These are phyloP conservation scores for Boletus fagicola DNA, from an alignment of 768 basidiomycete species.

Conservation along the genomic window DNA sequence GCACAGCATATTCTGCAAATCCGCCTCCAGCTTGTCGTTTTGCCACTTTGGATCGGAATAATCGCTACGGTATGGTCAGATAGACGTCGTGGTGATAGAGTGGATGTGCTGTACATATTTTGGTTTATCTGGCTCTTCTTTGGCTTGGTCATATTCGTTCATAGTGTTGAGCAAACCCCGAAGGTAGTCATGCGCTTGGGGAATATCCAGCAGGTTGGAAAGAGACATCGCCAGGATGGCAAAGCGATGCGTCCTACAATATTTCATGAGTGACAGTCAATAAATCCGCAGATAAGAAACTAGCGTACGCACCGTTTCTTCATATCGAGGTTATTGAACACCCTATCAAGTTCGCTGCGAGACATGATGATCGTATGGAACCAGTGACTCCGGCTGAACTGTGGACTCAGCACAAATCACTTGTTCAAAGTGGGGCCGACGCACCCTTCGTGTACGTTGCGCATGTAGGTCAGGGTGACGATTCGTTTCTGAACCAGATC, in stretches of 20 bases:
- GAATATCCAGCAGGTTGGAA: constrained; percentile 76
- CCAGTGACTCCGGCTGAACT: constrained; percentile 73
- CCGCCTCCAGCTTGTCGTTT: constrained; percentile 54
- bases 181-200: constrained; percentile 76
- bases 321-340: constrained; percentile 73
- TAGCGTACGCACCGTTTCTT: constrained; percentile 61
- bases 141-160: constrained; percentile 75
- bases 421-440: constrained; percentile 26
- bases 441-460: constrained; percentile 84
- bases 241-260: constrained; percentile 71
- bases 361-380: constrained; percentile 85
- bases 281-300: background rate
- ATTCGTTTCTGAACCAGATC: constrained; percentile 83
- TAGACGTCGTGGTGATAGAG: background rate
- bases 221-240: constrained; percentile 86
- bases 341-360: constrained; percentile 66
- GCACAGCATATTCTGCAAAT: constrained; percentile 57
- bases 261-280: constrained; percentile 9
- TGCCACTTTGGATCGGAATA: constrained; percentile 57
- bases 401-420: constrained; percentile 1
- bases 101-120: constrained; percentile 55
- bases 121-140: constrained; percentile 49
- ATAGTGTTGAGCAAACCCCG: constrained; percentile 69
- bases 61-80: constrained; percentile 38
- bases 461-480: constrained; percentile 79